Evolutionary conservation across 768 basidiomycete genomes (phyloP).

Genomic region (Boletus subparvulus): DNA sequence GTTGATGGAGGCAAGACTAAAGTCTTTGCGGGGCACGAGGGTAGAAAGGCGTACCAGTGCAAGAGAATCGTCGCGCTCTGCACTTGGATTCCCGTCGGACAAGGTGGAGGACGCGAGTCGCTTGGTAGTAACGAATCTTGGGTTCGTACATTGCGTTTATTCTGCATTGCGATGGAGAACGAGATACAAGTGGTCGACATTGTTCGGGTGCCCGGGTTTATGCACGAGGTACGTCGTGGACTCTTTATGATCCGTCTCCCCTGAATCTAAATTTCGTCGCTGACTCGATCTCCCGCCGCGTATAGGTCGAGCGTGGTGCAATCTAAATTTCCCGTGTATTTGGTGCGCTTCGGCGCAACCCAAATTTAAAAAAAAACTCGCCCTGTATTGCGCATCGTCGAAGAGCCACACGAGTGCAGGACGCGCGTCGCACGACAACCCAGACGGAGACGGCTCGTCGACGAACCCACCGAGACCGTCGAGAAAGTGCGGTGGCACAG

Average conservation of each 20-base stretch:
- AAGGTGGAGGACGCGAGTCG: slow-evolving; percentile 86
- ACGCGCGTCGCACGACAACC: no score
- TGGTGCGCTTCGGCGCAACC: no score
- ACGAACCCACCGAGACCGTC: no score
- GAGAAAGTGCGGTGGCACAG: no score
- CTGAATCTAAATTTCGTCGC: slow-evolving; percentile 16
- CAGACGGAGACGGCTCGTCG: no score
- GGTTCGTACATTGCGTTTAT: slow-evolving; percentile 18
- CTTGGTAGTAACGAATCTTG: slow-evolving; percentile 13
- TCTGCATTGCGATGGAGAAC: slow-evolving; percentile 72
- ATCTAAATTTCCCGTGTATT: slow-evolving; percentile 22
- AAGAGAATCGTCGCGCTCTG: slow-evolving; percentile 89
- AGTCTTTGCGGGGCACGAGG: slow-evolving; percentile 70
- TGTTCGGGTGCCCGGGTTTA: slow-evolving; percentile 82
- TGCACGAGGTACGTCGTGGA: slow-evolving; percentile 70
- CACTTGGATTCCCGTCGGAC: slow-evolving; percentile 78
- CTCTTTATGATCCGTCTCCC: slow-evolving; percentile 18
- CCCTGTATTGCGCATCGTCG: no score
- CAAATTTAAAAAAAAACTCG: no score
- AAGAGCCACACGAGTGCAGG: no score
- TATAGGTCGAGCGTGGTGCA: slow-evolving; percentile 41
- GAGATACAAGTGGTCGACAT: slow-evolving; percentile 82
- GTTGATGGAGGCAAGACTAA: slow-evolving; percentile 67
- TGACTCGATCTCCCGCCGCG: slow-evolving; percentile 22
- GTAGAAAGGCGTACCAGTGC: slow-evolving; percentile 88